Conservation (phyloP, 805 yeast genomes). For the Kodamaea nitidulidarum region DNA sequence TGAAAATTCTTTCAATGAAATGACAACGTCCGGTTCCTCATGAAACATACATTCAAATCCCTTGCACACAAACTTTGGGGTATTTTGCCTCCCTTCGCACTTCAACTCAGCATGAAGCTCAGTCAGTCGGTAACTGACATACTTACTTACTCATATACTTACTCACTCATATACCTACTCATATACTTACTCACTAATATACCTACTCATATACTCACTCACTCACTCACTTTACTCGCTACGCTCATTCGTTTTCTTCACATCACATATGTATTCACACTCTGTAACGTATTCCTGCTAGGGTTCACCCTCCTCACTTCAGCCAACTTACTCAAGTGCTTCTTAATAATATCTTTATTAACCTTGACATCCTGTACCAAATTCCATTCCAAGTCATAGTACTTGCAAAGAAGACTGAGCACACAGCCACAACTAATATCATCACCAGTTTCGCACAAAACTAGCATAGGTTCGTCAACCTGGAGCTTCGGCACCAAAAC, state of each 20-base stretch:
- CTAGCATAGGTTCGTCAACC: constrained; percentile 21
- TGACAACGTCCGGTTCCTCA: no score
- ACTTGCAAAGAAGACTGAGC: constrained; percentile 46
- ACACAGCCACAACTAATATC: constrained; percentile 66
- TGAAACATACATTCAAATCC: no score
- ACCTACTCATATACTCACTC: no score
- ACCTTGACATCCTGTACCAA: constrained; percentile 15
- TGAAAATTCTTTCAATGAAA: no score
- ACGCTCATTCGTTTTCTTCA: background rate
- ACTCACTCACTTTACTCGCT: background rate
- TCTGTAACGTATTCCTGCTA: constrained; percentile 70
- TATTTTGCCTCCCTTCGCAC: no score
- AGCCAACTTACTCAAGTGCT: constrained; percentile 50
- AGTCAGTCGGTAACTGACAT: no score
- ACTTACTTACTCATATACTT: no score
- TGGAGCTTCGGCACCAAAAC: constrained; percentile 29
- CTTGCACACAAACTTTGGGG: no score
- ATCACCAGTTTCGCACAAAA: constrained; percentile 60
- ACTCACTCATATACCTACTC: no score
- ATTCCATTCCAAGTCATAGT: constrained; percentile 43
- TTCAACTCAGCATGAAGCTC: no score
- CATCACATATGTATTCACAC: constrained; percentile 49
- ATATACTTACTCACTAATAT: no score
- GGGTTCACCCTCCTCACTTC: constrained; percentile 59
- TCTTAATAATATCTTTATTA: constrained; percentile 51